These are phyloP conservation scores for Leccinum subgranulosum DNA, from an alignment of 768 basidiomycete species.

Conservation along the genomic window DNA sequence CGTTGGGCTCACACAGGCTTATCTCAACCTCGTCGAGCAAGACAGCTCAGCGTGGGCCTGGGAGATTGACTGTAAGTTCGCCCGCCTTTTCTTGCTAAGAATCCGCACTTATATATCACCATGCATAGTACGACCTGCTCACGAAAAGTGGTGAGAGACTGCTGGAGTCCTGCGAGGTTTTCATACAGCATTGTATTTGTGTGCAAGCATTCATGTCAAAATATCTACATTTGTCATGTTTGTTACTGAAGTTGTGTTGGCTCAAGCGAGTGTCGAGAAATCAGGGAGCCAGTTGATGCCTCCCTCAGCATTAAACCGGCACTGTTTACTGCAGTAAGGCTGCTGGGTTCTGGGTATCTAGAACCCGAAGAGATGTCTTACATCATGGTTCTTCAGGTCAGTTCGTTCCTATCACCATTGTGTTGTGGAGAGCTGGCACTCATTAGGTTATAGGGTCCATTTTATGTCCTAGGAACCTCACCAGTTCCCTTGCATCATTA, in stretches of 20 bases:
- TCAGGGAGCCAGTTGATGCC: too few relatives aligned
- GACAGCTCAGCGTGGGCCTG: slow-evolving; percentile 74
- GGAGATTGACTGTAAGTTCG: slow-evolving; percentile 69
- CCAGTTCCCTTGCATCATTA: too few relatives aligned
- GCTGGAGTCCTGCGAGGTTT: not conserved
- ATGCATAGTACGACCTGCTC: slow-evolving; percentile 46
- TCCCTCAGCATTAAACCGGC: not conserved
- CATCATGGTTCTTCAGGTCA: too few relatives aligned
- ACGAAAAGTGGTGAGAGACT: slow-evolving; percentile 46
- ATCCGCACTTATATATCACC: not conserved
- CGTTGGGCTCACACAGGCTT: slow-evolving; percentile 42
- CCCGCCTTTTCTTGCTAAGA: not conserved
- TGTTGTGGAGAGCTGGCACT: too few relatives aligned
- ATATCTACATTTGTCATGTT: not conserved
- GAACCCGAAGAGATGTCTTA: too few relatives aligned
- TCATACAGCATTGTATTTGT: not conserved
- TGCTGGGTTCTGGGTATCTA: too few relatives aligned
- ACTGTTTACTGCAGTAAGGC: too few relatives aligned
- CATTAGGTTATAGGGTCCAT: too few relatives aligned
- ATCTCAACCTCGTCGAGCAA: slow-evolving; percentile 64
- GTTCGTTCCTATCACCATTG: too few relatives aligned
- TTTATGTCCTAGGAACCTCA: too few relatives aligned
- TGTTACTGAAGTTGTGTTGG: not conserved
- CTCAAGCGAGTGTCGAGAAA: not conserved
- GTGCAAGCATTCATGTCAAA: not conserved